Evolutionary conservation across 768 basidiomycete species (phyloP), one percentile per base, ranked within the genome.

Genomic region (Lactifluus echinatus): DNA sequence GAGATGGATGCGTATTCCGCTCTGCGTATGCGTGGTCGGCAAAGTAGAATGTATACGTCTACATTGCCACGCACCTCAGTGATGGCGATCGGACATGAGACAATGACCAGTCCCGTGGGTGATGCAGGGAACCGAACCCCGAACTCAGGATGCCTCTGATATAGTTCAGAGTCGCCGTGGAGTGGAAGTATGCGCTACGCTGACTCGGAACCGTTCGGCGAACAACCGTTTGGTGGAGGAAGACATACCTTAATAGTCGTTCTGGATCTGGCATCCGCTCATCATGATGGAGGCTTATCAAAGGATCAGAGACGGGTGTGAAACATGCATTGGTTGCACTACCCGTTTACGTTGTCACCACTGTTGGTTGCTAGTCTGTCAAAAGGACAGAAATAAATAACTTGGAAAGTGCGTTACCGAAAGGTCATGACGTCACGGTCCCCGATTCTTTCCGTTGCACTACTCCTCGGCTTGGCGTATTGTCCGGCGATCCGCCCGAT

Each of bases 341-440:
- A 85, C 82, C 93, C 92, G 65, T 99, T 98, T 44, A 99, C 85
- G 65, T 95, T 98, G 73, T 99, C 95, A 14, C 96, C 96, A 63
- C 95, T 93, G 66, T 23, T 4, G n/a, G 29, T 11, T 17, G 19
- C n/a, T 17, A 21, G 15, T 21, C 10, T 39, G 29, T 4, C n/a
- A 29, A 26, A 4, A 45, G 28, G 21, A 24, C 19, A 44, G 37
- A 2, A 44, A n/a, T 26, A 43, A 37, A 7, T 5, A n/a, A n/a
- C n/a, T n/a, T n/a, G 4, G 34, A n/a, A 37, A 34, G 28, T 5
- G n/a, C n/a, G 51, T 48, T 31, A 70, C 91, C 91, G 79, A 70
- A 97, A 98, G 68, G 89, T 94, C 50, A 85, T 71, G 0, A 97
- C 87, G 63, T 91, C 81, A 31, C 74, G 79, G 47, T 84, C 85